Evolutionary conservation across 257 asterid genomes (phyloP).

Genomic region (Euphrasia confusa): DNA sequence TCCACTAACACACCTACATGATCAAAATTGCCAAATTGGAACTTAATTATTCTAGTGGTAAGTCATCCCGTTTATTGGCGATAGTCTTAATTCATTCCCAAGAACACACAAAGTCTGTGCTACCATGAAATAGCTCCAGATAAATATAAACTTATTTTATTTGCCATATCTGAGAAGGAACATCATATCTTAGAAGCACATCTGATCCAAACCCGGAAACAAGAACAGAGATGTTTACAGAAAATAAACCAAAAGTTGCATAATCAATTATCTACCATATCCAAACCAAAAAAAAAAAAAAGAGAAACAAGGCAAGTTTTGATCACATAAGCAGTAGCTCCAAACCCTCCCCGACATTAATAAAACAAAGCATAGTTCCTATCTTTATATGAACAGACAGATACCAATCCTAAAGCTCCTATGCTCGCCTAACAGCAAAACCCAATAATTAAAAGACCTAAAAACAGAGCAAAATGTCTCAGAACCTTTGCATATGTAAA

Average conservation of each 20-base stretch:
- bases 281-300: background rate
- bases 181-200: background rate
- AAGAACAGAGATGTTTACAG: background rate
- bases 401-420: background rate
- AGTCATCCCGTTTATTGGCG: background rate
- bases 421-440: background rate
- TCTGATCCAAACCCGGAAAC: background rate
- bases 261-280: background rate
- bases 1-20: slow-evolving; percentile 1
- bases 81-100: slow-evolving; percentile 7
- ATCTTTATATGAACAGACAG: background rate
- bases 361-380: background rate
- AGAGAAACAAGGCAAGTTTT: background rate
- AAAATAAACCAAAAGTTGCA: slow-evolving; percentile 16
- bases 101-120: background rate
- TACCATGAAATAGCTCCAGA: background rate
- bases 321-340: background rate
- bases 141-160: background rate
- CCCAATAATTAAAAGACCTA: background rate
- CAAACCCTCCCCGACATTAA: background rate
- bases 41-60: background rate
- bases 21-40: background rate
- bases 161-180: background rate
- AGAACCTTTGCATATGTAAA: background rate
- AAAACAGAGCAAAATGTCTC: slow-evolving; percentile 16